Base-by-base conservation (phyloP, 768 basidiomycete genomes). In the Tephrocybe sp. region DNA sequence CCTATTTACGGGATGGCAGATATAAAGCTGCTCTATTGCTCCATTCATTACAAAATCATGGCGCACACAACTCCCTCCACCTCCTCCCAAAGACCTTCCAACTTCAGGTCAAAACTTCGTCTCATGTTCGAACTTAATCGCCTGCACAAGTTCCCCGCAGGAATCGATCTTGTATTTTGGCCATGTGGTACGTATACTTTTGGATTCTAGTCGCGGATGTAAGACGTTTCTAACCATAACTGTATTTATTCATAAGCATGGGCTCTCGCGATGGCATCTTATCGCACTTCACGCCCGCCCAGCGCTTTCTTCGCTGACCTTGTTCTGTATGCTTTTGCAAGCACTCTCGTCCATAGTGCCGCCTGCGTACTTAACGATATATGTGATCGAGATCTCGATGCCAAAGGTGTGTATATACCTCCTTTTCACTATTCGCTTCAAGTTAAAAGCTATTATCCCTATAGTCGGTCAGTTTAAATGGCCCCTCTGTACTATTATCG, bases 351-450 rank as follows among this genome's bases (percentile, higher is more conserved):
- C 13, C 51, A 52, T 26, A 47, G 51, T 9, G 51, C 51, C 13
- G 45, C 44, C 16, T 47, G 51, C 24, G 51, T 52, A n/a, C 16
- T 52, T 12, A 52, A 60, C 30, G 61, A 62, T 37, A 58, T 62
- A 8, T 25, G 41, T 1, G 60, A 62, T 34, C 47, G 54, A 5
- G 27, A 60, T 5, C 38, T 60, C n/a, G 60, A 62, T 15, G 24
- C 22, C 15, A 44, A 56, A 51, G 54, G 32, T 62, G 26, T 54
- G 60, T 58, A 30, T 9, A 56, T 12, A 2, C 8, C n/a, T 9
- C 8, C 22, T 11, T 3, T 31, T 42, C 3, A 16, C 19, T 18
- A 21, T 12, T 9, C 32, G 6, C 2, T 15, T 31, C 26, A 2
- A 27, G 15, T 18, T 34, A 1, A 15, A 2, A 26, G 12, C 11